Conservation (phyloP, 257 asterid species). For the Cordia subcordata region DNA sequence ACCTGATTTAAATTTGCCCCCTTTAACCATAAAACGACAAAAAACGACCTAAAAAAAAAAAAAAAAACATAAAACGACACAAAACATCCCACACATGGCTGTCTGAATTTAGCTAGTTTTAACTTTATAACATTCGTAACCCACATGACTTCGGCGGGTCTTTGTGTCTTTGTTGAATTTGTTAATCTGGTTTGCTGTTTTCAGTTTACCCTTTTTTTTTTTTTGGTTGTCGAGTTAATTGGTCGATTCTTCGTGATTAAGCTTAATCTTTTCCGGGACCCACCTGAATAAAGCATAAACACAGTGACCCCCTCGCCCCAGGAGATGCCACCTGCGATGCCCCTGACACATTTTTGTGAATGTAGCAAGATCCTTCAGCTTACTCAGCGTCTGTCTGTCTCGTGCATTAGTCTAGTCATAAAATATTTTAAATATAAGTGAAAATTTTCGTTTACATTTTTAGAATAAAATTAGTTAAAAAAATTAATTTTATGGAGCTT, state of each 20-base stretch:
- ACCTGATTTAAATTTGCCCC: background rate
- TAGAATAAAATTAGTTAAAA: too few relatives aligned
- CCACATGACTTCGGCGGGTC: slow-evolving; percentile 28
- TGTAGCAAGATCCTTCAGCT: too few relatives aligned
- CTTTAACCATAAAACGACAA: slow-evolving; percentile 12
- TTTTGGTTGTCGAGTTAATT: background rate
- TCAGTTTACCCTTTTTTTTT: background rate
- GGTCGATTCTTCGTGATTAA: slow-evolving; percentile 3
- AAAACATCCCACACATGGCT: slow-evolving; percentile 29
- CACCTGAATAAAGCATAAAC: slow-evolving; percentile 27
- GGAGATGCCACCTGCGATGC: background rate
- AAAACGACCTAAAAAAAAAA: background rate
- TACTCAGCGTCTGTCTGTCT: too few relatives aligned
- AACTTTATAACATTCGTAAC: slow-evolving; percentile 9
- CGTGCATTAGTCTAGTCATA: too few relatives aligned
- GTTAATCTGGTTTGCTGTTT: background rate
- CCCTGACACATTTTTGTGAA: background rate
- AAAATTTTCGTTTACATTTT: too few relatives aligned
- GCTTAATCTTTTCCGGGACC: slow-evolving; percentile 19
- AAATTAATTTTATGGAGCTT: too few relatives aligned
- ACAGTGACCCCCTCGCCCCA: slow-evolving; percentile 15
- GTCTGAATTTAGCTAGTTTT: slow-evolving; percentile 7
- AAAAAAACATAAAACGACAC: too few relatives aligned
- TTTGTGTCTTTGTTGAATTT: background rate
- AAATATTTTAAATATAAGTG: too few relatives aligned